These are phyloP conservation scores for Candida succiphila DNA, from an alignment of 805 yeast genomes.

Conservation along the genomic window DNA sequence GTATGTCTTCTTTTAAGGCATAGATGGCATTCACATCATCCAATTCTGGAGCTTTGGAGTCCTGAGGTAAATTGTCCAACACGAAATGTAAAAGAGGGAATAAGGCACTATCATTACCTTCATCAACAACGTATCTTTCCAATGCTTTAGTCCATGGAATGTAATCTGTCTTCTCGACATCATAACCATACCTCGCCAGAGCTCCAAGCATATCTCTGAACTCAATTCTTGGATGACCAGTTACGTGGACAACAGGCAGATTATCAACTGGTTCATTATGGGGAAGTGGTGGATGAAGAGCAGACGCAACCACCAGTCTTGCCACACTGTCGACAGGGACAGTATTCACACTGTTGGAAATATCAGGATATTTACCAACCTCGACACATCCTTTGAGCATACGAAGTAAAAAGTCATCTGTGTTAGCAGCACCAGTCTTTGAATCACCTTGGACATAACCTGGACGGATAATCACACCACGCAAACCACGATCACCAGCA, in stretches of 20 bases:
- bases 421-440: constrained; percentile 78
- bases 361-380: constrained; percentile 77
- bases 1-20: constrained; percentile 53
- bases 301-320: constrained; percentile 73
- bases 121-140: constrained; percentile 70
- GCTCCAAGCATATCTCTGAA: constrained; percentile 68
- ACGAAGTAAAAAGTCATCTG: constrained; percentile 92
- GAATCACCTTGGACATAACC: constrained; percentile 92
- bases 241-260: constrained; percentile 80
- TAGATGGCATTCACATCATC: constrained; percentile 77
- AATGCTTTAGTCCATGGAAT: constrained; percentile 68
- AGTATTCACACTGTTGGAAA: constrained; percentile 83
- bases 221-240: constrained; percentile 88
- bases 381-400: constrained; percentile 93
- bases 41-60: constrained; percentile 90
- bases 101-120: constrained; percentile 71
- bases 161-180: constrained; percentile 53
- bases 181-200: constrained; percentile 64
- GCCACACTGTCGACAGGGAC: constrained; percentile 99
- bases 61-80: constrained; percentile 81
- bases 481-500: constrained; percentile 82
- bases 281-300: constrained; percentile 60
- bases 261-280: constrained; percentile 24
- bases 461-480: constrained; percentile 88
- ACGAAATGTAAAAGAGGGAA: constrained; percentile 93